Evolutionary conservation across 1,139 yeast genomes (phyloP).

Genomic region (Nakaseomyces uthaithaninus): DNA sequence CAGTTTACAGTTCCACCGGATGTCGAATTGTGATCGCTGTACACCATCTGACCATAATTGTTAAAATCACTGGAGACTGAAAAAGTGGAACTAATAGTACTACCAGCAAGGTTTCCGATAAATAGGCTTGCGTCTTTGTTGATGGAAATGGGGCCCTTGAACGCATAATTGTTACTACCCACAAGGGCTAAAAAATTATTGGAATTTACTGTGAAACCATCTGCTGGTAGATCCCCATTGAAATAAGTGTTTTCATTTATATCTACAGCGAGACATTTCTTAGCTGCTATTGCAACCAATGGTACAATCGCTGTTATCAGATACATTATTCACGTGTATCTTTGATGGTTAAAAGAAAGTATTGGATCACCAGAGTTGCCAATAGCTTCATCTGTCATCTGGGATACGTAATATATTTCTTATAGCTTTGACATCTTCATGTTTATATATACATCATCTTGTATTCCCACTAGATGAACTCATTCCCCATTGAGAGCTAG

Average conservation of each 20-base stretch:
- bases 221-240: slow-evolving; percentile 1
- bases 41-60: slow-evolving; percentile 14
- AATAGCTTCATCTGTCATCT: no score
- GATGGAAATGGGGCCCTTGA: slow-evolving; percentile 8
- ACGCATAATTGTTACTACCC: slow-evolving; percentile 9
- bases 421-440: no score
- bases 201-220: slow-evolving; percentile 9
- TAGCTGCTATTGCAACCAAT: background rate
- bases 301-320: no score
- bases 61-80: slow-evolving; percentile 8
- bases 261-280: background rate
- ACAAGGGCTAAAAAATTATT: slow-evolving; percentile 12
- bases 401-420: no score
- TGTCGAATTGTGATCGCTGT: slow-evolving; percentile 12
- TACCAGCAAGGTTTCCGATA: slow-evolving; percentile 11
- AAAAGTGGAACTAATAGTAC: slow-evolving; percentile 6
- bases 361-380: no score
- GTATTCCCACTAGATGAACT: no score
- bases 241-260: background rate
- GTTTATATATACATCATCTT: no score
- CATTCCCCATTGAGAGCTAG: no score
- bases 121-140: slow-evolving; percentile 12
- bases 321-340: no score
- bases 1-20: slow-evolving; percentile 10
- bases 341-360: no score